Conservation (phyloP, 805 yeast genomes). For the Starmerella vaccinii region DNA sequence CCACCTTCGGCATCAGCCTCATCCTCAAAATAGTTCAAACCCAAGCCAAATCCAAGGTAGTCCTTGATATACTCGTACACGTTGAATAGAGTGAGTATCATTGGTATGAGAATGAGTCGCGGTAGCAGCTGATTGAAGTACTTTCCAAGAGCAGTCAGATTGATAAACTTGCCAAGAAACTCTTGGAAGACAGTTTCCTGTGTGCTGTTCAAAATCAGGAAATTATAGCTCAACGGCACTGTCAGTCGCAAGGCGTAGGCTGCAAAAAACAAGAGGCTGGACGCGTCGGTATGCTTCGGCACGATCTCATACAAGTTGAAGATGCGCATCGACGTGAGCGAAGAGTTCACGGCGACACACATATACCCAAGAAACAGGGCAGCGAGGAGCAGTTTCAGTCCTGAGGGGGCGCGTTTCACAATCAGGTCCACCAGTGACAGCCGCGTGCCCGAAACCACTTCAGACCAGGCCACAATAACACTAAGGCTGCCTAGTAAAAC, state of each 20-base stretch:
- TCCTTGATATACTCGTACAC: constrained; percentile 53
- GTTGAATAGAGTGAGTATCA: constrained; percentile 51
- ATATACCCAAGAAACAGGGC: constrained; percentile 49
- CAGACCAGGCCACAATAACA: constrained; percentile 56
- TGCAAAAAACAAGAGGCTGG: constrained; percentile 64
- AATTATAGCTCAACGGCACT: constrained; percentile 72
- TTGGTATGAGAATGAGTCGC: constrained; percentile 60
- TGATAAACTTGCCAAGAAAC: constrained; percentile 66
- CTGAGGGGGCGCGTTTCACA: constrained; percentile 34
- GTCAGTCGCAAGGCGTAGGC: constrained; percentile 74
- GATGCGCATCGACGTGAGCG: constrained; percentile 55
- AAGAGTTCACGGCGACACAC: constrained; percentile 55
- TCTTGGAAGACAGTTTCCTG: constrained; percentile 51
- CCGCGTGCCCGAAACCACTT: constrained; percentile 57
- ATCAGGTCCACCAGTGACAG: constrained; percentile 51
- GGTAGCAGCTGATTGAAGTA: constrained; percentile 68
- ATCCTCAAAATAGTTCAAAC: constrained; percentile 33
- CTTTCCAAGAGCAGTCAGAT: constrained; percentile 62
- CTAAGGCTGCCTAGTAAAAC: constrained; percentile 38
- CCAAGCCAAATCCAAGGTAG: constrained; percentile 33
- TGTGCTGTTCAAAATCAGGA: constrained; percentile 51
- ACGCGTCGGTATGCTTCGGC: constrained; percentile 59
- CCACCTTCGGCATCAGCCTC: constrained; percentile 23
- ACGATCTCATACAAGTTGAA: constrained; percentile 72
- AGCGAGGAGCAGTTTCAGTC: constrained; percentile 35